Evolutionary conservation across 768 basidiomycete species (phyloP).

Genomic region (Kwoniella sp.): DNA sequence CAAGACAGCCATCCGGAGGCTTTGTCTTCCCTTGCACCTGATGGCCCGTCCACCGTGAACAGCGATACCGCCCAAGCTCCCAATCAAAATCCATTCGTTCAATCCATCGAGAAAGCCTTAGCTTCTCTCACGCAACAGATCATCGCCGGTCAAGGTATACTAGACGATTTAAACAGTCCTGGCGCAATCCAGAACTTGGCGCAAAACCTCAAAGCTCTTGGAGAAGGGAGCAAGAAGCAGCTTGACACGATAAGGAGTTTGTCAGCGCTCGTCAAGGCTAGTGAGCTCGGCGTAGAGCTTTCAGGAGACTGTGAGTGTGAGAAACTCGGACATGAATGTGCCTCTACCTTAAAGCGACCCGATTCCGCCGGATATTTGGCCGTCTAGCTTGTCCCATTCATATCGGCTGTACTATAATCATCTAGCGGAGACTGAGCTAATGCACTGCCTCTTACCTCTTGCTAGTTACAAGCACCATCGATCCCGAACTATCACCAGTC

Average conservation of each 20-base stretch:
- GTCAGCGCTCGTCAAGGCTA: conserved; percentile 7
- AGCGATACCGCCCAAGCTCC: neutral
- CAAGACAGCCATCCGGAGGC: too few species aligned
- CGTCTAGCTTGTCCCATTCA: too few species aligned
- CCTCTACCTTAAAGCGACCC: too few species aligned
- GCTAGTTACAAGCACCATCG: conserved; percentile 16
- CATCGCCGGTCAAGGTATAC: conserved; percentile 13
- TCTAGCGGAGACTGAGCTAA: too few species aligned
- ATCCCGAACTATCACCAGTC: conserved; percentile 18
- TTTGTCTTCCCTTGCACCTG: too few species aligned
- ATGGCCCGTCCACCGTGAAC: too few species aligned
- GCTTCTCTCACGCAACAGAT: conserved; percentile 15
- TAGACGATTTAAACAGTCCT: conserved; percentile 31
- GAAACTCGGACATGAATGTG: too few species aligned
- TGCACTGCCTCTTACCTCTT: neutral
- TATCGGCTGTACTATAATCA: too few species aligned
- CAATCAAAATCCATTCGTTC: neutral
- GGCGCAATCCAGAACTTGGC: conserved; percentile 22
- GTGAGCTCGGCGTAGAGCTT: neutral
- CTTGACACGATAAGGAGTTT: conserved; percentile 29
- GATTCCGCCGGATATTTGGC: too few species aligned
- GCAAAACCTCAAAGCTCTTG: conserved; percentile 22
- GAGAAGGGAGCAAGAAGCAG: conserved; percentile 29
- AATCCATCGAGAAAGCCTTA: conserved; percentile 2
- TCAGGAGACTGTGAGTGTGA: conserved; percentile 6